These are phyloP conservation scores for Trichoderma afroharzianum DNA, from an alignment of 2,329 filamentous ascomycete genomes.

Conservation along the genomic window DNA sequence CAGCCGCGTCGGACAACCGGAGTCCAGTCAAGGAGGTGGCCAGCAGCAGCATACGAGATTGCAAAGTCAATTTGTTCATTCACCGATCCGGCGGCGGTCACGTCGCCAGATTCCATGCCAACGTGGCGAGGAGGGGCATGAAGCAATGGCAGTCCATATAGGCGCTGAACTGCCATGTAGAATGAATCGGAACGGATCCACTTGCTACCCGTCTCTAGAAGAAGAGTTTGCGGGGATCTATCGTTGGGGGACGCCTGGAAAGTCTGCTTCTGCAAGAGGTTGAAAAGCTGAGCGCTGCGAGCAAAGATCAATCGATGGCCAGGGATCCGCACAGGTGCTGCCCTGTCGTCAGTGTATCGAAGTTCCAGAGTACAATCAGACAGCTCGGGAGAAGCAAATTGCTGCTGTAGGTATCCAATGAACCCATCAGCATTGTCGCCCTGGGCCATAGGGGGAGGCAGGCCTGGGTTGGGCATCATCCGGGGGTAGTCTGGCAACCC, in stretches of 20 bases:
- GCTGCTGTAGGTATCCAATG: conserved; percentile 38
- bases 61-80: conserved; percentile 50
- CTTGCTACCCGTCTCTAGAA: conserved; percentile 48
- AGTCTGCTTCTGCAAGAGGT: conserved; percentile 27
- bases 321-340: conserved; percentile 41
- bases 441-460: conserved; percentile 27
- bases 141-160: conserved; percentile 55
- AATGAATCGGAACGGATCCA: conserved; percentile 56
- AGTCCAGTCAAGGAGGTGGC: conserved; percentile 53
- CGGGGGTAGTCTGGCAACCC: conserved; percentile 29
- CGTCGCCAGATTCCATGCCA: conserved; percentile 28
- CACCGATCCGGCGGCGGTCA: conserved; percentile 37
- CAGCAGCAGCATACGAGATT: conserved; percentile 63
- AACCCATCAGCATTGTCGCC: conserved; percentile 37
- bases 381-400: conserved; percentile 30
- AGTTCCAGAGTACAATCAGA: conserved; percentile 48
- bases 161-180: conserved; percentile 52
- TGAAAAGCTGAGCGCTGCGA: conserved; percentile 41
- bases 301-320: conserved; percentile 55
- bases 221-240: conserved; percentile 27
- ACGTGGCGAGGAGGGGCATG: conserved; percentile 30
- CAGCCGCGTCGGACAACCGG: conserved; percentile 56
- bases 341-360: conserved; percentile 39
- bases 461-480: conserved; percentile 32
- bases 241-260: conserved; percentile 30